phyloP scores from a whole-genome alignment of 768 basidiomycete genomes.

The Amanita rubescens region DNA sequence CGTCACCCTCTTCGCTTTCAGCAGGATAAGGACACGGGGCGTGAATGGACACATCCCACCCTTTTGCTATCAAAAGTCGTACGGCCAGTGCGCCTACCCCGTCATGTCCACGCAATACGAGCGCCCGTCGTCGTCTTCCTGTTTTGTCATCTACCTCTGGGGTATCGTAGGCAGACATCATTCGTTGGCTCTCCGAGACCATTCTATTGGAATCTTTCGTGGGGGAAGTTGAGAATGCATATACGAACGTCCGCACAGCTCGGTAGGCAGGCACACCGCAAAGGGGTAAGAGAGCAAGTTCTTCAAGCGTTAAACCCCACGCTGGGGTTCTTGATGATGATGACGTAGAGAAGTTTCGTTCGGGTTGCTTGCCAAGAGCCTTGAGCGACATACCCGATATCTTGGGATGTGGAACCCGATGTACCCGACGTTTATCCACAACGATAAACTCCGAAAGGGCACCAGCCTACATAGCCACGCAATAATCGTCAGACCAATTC shows the following conservation, averaged over 20 bases:
- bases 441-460: conserved; percentile 86
- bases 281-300: conserved; percentile 75
- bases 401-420: conserved; percentile 61
- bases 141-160: conserved; percentile 15
- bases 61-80: conserved; percentile 64
- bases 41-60: conserved; percentile 74
- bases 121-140: conserved; percentile 26
- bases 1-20: conserved; percentile 20
- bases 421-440: conserved; percentile 70
- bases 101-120: conserved; percentile 70
- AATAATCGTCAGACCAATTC: conserved; percentile 33
- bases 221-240: conserved; percentile 29
- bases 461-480: conserved; percentile 36
- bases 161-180: not conserved
- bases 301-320: conserved; percentile 43
- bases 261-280: conserved; percentile 79
- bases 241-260: conserved; percentile 63
- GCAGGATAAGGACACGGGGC: conserved; percentile 25
- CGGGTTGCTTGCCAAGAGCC: conserved; percentile 10
- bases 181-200: not conserved
- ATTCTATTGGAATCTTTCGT: not conserved
- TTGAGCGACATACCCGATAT: conserved; percentile 13
- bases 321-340: conserved; percentile 4
- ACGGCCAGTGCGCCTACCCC: conserved; percentile 70
- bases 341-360: conserved; percentile 11